phyloP scores from a whole-genome alignment of 257 asterid species.

The Petrea volubilis region DNA sequence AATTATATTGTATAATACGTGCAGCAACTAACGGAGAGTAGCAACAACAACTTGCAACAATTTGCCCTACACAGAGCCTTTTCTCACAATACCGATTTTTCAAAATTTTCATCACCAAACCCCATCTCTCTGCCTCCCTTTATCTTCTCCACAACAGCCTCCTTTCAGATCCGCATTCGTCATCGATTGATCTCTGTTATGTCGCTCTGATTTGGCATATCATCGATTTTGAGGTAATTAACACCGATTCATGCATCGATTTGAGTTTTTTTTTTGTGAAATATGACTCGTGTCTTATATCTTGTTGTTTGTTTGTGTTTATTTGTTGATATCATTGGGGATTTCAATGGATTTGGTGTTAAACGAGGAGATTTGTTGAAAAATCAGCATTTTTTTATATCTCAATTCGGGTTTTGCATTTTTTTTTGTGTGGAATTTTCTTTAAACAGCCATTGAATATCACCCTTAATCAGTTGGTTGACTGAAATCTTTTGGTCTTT shows the following conservation, averaged over 20 bases:
- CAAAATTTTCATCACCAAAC: conserved; percentile 13
- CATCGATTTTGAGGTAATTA: conserved; percentile 32
- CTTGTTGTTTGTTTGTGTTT: neutral
- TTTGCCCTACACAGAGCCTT: conserved; percentile 42
- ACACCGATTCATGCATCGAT: conserved; percentile 9
- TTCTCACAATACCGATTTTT: conserved; percentile 22
- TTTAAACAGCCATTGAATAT: neutral
- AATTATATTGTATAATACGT: too few relatives aligned
- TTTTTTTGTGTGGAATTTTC: neutral
- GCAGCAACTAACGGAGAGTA: too few relatives aligned
- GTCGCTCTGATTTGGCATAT: conserved; percentile 12
- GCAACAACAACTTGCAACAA: too few relatives aligned
- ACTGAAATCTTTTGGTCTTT: neutral
- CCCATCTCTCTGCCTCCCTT: conserved; percentile 26
- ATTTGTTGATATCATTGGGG: neutral
- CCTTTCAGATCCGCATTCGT: conserved; percentile 29
- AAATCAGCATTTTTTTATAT: neutral
- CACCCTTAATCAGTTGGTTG: conserved; percentile 10
- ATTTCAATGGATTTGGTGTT: conserved; percentile 8
- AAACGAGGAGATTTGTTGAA: neutral
- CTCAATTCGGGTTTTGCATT: neutral
- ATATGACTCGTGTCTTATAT: neutral
- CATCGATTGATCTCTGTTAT: conserved; percentile 8
- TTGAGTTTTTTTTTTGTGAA: neutral
- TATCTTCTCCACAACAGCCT: conserved; percentile 13